phyloP scores from a whole-genome alignment of 768 basidiomycete genomes.

The Royoungia palumana region DNA sequence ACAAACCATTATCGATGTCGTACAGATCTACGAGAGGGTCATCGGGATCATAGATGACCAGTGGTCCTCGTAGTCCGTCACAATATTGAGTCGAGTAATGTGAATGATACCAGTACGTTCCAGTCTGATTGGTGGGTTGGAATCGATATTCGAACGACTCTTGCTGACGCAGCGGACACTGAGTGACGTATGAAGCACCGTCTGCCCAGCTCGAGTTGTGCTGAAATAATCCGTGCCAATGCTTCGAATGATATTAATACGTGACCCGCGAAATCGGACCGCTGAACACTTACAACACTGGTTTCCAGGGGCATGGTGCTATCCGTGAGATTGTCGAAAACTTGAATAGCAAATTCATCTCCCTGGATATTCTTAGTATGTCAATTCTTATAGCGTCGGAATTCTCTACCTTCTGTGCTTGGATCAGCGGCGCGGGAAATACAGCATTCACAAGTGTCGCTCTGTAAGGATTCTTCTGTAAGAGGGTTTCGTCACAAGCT shows the following conservation, averaged over 20 bases:
- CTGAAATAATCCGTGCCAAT: conserved; percentile 28
- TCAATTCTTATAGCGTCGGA: not conserved
- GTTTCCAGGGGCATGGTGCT: conserved; percentile 46
- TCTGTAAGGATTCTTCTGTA: conserved; percentile 14
- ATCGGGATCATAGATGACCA: conserved; percentile 39
- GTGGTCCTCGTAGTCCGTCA: conserved; percentile 37
- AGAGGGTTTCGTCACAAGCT: not conserved
- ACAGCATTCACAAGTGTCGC: conserved; percentile 39
- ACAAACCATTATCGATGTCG: conserved; percentile 42
- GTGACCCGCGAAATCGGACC: conserved; percentile 1
- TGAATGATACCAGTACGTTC: conserved; percentile 46
- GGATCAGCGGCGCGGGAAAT: conserved; percentile 44
- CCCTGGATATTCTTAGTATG: conserved; percentile 23
- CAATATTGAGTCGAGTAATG: conserved; percentile 33
- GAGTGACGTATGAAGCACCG: conserved; percentile 35
- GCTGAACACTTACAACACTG: conserved; percentile 27
- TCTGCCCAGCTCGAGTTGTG: conserved; percentile 20
- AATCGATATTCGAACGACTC: conserved; percentile 39
- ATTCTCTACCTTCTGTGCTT: conserved; percentile 32
- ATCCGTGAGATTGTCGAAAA: conserved; percentile 43
- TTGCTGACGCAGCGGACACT: conserved; percentile 37
- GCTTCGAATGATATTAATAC: conserved; percentile 14
- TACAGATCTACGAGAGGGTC: conserved; percentile 39
- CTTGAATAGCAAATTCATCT: conserved; percentile 37
- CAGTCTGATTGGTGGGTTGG: conserved; percentile 26